phyloP scores from a whole-genome alignment of 2,329 filamentous ascomycete genomes.

The Claviceps spartinae region DNA sequence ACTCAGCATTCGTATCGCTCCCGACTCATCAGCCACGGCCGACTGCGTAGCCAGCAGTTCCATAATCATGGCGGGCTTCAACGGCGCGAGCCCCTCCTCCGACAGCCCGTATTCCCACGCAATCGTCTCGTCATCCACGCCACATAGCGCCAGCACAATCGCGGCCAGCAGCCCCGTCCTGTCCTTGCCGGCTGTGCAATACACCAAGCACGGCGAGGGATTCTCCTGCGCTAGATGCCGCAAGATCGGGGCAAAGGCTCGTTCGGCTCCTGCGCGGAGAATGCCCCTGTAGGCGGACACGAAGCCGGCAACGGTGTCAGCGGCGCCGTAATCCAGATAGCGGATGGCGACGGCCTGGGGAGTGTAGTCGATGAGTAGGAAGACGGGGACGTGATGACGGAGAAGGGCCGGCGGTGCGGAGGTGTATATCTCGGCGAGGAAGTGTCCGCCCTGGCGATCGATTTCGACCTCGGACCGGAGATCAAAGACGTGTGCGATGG shows the following conservation, averaged over 20 bases:
- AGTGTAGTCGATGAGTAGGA: conserved; percentile 44
- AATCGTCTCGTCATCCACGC: conserved; percentile 44
- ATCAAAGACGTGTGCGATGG: conserved; percentile 55
- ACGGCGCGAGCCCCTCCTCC: conserved; percentile 42
- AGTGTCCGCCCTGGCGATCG: conserved; percentile 21
- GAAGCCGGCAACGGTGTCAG: conserved; percentile 42
- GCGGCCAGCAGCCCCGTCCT: conserved; percentile 59
- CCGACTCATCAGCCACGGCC: conserved; percentile 30
- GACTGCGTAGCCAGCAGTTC: conserved; percentile 36
- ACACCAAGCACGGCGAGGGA: conserved; percentile 43
- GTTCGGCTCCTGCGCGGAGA: conserved; percentile 32
- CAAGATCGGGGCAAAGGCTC: conserved; percentile 39
- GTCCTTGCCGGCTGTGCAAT: conserved; percentile 70
- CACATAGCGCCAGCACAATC: conserved; percentile 49
- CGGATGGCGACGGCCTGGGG: conserved; percentile 50
- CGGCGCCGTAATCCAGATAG: conserved; percentile 43
- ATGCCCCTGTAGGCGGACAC: conserved; percentile 51
- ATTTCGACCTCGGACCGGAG: conserved; percentile 51
- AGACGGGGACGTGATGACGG: conserved; percentile 51
- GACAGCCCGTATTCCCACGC: conserved; percentile 58
- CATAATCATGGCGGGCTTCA: conserved; percentile 36
- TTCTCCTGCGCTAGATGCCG: conserved; percentile 35
- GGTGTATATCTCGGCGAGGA: conserved; percentile 11
- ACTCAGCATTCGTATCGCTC: conserved; percentile 32
- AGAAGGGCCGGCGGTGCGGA: conserved; percentile 12